Evolutionary conservation across 371 early-diverging fungal species (phyloP).

Genomic region (Saksenaea vasiformis): DNA sequence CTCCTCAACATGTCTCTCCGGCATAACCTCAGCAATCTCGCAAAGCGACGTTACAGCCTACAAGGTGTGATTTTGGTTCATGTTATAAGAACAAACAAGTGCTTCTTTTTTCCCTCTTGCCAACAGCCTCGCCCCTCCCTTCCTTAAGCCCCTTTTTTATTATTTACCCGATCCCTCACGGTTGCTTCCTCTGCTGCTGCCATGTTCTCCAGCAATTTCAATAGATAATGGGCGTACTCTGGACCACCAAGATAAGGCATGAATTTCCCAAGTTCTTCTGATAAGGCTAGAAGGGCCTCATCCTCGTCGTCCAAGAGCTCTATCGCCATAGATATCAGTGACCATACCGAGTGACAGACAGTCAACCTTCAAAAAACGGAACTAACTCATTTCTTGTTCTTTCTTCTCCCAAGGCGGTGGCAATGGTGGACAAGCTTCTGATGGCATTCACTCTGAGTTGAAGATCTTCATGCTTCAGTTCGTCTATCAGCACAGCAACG

Average conservation of each 20-base stretch:
- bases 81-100: neutral
- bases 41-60: slow-evolving; percentile 92
- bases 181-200: slow-evolving; percentile 95
- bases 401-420: slow-evolving; percentile 90
- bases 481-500: slow-evolving; percentile 90
- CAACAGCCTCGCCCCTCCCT: no score
- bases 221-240: slow-evolving; percentile 77
- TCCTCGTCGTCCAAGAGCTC: slow-evolving; percentile 98
- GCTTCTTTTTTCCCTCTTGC: no score
- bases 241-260: slow-evolving; percentile 90
- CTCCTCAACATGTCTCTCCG: slow-evolving; percentile 78
- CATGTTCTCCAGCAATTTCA: slow-evolving; percentile 89
- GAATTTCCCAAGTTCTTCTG: slow-evolving; percentile 92
- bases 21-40: slow-evolving; percentile 73
- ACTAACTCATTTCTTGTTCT: slow-evolving; percentile 92
- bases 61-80: neutral
- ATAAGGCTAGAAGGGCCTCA: slow-evolving; percentile 89
- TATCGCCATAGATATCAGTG: slow-evolving; percentile 27
- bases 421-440: slow-evolving; percentile 84
- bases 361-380: slow-evolving; percentile 90
- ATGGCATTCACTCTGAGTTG: slow-evolving; percentile 89
- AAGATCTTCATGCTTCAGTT: slow-evolving; percentile 95
- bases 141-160: neutral
- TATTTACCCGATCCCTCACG: slow-evolving; percentile 86
- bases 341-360: neutral